Evolutionary conservation across 345 rosid genomes (phyloP).

Genomic region (Capsella bursapastoris): DNA sequence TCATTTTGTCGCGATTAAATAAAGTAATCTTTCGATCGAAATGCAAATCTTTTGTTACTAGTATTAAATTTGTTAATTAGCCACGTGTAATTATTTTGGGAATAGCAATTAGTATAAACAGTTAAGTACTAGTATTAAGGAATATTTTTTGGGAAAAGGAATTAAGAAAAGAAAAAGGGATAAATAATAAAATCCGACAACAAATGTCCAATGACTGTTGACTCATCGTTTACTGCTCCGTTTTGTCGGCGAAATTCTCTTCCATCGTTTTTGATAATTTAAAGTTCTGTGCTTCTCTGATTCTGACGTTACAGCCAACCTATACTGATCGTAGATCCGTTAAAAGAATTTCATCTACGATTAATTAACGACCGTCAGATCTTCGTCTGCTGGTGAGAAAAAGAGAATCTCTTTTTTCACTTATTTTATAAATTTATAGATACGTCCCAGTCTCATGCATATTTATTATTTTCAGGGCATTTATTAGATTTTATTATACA

Average conservation of each 20-base stretch:
- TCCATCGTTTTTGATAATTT: slow-evolving; percentile 8
- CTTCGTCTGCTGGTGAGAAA: slow-evolving; percentile 44
- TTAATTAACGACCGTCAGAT: slow-evolving; percentile 57
- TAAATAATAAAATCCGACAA: slow-evolving; percentile 28
- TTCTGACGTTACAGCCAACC: slow-evolving; percentile 25
- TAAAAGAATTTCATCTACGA: slow-evolving; percentile 6
- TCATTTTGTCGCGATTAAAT: too few species aligned
- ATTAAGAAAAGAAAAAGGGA: background rate
- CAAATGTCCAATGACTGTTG: slow-evolving; percentile 39
- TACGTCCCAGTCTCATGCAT: background rate
- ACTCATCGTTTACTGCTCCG: slow-evolving; percentile 47
- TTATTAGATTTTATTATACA: slow-evolving; percentile 4
- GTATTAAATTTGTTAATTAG: background rate
- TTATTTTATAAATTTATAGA: slow-evolving; percentile 2
- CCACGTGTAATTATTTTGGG: slow-evolving; percentile 3
- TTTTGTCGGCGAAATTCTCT: slow-evolving; percentile 49
- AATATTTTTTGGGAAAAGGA: slow-evolving; percentile 1
- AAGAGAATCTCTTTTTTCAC: slow-evolving; percentile 17
- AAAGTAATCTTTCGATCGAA: too few species aligned
- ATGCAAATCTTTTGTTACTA: too few species aligned
- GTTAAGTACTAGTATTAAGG: background rate
- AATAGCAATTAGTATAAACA: background rate
- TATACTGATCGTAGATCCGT: slow-evolving; percentile 30
- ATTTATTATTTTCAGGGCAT: background rate
- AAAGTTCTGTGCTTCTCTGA: slow-evolving; percentile 2